A percentile compares a stretch with the other conserved stretches of the same genome.
Conservation (phyloP, 768 basidiomycete species). For the Agaricus sinodeliciosus region DNA sequence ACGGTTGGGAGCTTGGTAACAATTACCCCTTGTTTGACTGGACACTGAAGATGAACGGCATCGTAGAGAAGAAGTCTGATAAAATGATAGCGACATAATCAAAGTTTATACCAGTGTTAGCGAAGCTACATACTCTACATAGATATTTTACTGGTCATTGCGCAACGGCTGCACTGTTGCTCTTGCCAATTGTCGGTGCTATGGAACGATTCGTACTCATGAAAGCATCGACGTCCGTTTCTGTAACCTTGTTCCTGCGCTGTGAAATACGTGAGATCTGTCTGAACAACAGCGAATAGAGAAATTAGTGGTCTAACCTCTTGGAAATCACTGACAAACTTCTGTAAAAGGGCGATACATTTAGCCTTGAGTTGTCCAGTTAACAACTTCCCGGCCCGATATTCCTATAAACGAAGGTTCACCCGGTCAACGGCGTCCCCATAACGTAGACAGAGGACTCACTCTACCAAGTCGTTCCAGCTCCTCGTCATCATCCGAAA, state of each 20-base stretch:
- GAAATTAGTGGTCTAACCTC: conserved; percentile 29
- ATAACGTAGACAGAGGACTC: conserved; percentile 16
- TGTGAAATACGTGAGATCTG: conserved; percentile 22
- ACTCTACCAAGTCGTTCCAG: conserved; percentile 73
- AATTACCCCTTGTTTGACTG: conserved; percentile 39
- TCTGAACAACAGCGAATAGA: neutral
- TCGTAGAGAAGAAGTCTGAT: conserved; percentile 8
- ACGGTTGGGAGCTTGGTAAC: conserved; percentile 42
- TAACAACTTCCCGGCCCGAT: conserved; percentile 79
- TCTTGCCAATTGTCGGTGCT: conserved; percentile 43
- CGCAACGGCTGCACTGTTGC: conserved; percentile 12
- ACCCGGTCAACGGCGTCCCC: neutral
- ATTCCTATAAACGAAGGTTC: conserved; percentile 53
- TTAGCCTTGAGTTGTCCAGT: conserved; percentile 88
- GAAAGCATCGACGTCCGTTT: conserved; percentile 65
- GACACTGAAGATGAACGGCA: conserved; percentile 33
- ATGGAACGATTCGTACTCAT: conserved; percentile 83
- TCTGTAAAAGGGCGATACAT: conserved; percentile 79
- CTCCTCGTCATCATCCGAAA: conserved; percentile 92
- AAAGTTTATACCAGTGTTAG: neutral
- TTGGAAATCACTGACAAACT: conserved; percentile 84
- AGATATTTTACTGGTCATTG: neutral
- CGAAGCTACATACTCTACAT: neutral
- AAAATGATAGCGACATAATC: conserved; percentile 13
- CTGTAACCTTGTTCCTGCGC: conserved; percentile 77